Conservation (phyloP, 495 filamentous ascomycete genomes). For the Cetradonia linearis region DNA sequence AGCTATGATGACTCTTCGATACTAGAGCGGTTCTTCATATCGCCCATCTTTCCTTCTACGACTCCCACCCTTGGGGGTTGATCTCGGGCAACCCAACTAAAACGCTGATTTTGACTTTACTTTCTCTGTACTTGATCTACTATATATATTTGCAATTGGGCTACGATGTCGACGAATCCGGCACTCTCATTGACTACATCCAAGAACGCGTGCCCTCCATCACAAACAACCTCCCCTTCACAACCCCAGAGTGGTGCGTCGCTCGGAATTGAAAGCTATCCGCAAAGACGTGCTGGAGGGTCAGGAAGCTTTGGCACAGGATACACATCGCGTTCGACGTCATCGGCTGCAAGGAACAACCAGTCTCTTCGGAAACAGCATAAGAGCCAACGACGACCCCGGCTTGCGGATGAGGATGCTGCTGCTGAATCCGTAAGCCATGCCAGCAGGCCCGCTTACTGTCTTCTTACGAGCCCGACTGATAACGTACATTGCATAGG, state of each 20-base stretch:
- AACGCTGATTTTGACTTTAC: background rate
- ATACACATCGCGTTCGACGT: constrained; percentile 42
- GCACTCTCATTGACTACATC: constrained; percentile 34
- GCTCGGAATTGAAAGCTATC: constrained; percentile 37
- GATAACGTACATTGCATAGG: constrained; percentile 33
- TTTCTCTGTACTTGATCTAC: background rate
- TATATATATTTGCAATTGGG: background rate
- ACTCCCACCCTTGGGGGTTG: constrained; percentile 10
- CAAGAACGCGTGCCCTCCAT: constrained; percentile 38
- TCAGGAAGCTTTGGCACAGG: constrained; percentile 55
- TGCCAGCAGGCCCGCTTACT: constrained; percentile 7
- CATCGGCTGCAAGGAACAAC: constrained; percentile 53
- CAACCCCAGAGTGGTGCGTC: constrained; percentile 32
- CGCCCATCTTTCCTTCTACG: background rate
- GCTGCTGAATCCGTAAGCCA: constrained; percentile 65
- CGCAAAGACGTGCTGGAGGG: constrained; percentile 51
- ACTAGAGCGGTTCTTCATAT: background rate
- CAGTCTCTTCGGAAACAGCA: constrained; percentile 70
- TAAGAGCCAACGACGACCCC: constrained; percentile 46
- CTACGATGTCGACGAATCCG: constrained; percentile 41
- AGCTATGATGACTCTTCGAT: constrained; percentile 8
- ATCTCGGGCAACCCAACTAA: background rate
- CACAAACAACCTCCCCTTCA: constrained; percentile 32
- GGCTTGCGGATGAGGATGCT: constrained; percentile 63
- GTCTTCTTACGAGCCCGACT: constrained; percentile 19